Percentiles rank a stretch among this genome's conserved stretches.
These are phyloP conservation scores for Panellus pusillus DNA, from an alignment of 768 basidiomycete genomes.

Conservation along the genomic window DNA sequence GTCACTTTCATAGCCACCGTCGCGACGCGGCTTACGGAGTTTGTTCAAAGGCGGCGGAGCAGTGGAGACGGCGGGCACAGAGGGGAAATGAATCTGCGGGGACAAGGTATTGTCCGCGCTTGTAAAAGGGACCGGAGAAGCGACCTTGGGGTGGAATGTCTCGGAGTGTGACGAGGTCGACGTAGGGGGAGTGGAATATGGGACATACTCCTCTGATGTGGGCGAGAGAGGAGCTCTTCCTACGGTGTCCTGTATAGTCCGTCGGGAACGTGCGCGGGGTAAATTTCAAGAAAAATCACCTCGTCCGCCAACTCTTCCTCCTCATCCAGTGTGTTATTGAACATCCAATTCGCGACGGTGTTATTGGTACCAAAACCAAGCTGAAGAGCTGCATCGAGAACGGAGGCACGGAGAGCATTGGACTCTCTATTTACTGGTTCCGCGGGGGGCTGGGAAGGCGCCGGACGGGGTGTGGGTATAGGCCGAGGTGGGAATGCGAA, in stretches of 20 bases:
- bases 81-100: conserved; percentile 12
- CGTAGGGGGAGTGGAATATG: conserved; percentile 19
- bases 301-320: conserved; percentile 50
- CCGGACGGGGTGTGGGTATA: conserved; percentile 25
- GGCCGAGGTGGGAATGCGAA: conserved; percentile 34
- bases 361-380: conserved; percentile 62
- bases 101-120: not conserved
- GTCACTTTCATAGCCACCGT: conserved; percentile 54
- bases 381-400: conserved; percentile 70
- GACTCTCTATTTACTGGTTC: conserved; percentile 47
- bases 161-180: conserved; percentile 18
- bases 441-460: conserved; percentile 14
- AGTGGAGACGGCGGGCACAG: not conserved
- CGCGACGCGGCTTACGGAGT: conserved; percentile 19
- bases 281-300: conserved; percentile 22
- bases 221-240: conserved; percentile 12
- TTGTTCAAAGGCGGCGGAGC: conserved; percentile 1
- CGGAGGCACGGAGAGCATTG: conserved; percentile 64
- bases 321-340: conserved; percentile 57
- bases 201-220: conserved; percentile 19
- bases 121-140: not conserved
- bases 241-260: not conserved
- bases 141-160: not conserved
- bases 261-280: not conserved
- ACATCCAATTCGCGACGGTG: conserved; percentile 71